These are phyloP conservation scores for Arthrinium phaeospermum DNA, from an alignment of 2,329 filamentous ascomycete genomes.

Conservation along the genomic window DNA sequence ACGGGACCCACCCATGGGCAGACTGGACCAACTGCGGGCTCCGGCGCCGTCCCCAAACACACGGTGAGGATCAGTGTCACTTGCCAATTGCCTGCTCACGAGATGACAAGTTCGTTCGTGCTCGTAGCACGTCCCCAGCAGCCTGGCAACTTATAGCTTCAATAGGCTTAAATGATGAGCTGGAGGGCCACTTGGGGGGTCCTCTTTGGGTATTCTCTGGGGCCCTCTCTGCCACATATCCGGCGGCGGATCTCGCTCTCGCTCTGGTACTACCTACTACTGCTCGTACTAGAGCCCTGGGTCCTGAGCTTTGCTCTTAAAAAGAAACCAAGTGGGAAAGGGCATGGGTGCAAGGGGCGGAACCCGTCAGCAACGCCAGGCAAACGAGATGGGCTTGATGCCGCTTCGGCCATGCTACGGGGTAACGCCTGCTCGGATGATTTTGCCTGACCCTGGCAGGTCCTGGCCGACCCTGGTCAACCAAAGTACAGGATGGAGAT, in stretches of 20 bases:
- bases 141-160: background rate
- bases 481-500: background rate
- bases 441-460: constrained; percentile 2
- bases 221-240: background rate
- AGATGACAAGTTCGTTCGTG: background rate
- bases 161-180: constrained; percentile 3
- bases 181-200: background rate
- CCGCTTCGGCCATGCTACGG: constrained; percentile 1
- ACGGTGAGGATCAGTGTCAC: background rate
- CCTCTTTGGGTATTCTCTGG: no score
- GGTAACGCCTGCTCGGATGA: constrained; percentile 17
- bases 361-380: background rate
- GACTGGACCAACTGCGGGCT: background rate
- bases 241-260: background rate
- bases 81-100: background rate
- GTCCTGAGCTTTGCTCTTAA: background rate
- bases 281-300: no score
- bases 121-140: background rate
- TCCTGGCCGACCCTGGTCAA: background rate
- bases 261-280: background rate
- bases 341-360: background rate
- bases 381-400: constrained; percentile 13
- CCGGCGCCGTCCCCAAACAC: background rate
- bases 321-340: background rate
- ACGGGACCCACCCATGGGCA: background rate